Conservation (phyloP, 192 early-diverging fungal species). For the Obelidium mucronatum region DNA sequence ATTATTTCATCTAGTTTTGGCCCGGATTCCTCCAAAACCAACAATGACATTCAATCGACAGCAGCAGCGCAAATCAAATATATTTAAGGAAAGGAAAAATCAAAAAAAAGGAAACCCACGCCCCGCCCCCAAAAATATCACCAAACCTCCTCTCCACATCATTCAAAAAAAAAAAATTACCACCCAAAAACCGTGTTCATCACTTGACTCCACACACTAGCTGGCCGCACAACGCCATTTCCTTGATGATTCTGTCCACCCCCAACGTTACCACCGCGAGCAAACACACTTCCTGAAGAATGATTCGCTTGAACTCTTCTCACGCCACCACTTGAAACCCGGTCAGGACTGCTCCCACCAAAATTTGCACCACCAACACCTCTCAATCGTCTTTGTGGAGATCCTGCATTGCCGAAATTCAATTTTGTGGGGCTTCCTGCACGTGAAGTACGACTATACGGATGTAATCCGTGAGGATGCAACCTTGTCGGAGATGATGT, state of each 20-base stretch:
- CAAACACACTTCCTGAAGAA: constrained; percentile 20
- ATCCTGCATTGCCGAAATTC: neutral
- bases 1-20: no score
- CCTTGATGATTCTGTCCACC: neutral
- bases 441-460: neutral
- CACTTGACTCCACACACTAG: constrained; percentile 26
- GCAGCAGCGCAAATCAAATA: neutral
- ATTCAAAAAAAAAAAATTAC: neutral
- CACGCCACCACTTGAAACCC: neutral
- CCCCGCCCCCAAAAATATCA: neutral
- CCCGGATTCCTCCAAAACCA: neutral
- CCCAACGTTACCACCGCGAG: neutral
- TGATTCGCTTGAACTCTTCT: neutral
- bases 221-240: constrained; percentile 17
- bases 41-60: no score
- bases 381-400: neutral
- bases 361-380: neutral
- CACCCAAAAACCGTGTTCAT: constrained; percentile 30
- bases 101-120: neutral
- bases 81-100: neutral
- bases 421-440: neutral
- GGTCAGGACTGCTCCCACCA: neutral
- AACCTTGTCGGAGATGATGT: no score
- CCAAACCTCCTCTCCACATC: neutral
- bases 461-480: no score